phyloP scores from a whole-genome alignment of 352 stramenopile genomes.

The Pythium utonaiense region DNA sequence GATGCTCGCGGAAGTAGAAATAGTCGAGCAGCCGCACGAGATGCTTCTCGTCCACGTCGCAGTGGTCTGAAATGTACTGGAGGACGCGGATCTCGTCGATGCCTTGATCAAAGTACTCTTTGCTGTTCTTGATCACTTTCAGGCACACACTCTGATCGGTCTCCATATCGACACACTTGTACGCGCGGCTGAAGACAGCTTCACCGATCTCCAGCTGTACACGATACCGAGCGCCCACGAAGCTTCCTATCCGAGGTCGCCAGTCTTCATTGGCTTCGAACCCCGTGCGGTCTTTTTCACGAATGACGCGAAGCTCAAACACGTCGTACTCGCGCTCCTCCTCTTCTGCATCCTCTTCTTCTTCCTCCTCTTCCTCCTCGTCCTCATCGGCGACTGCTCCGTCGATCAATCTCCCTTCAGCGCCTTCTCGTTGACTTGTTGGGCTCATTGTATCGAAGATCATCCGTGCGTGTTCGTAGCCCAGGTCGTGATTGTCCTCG shows the following conservation, averaged over 20 bases:
- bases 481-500: background rate
- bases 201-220: slow-evolving; percentile 76
- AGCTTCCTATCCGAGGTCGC: slow-evolving; percentile 45
- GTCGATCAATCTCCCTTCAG: slow-evolving; percentile 26
- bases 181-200: slow-evolving; percentile 81
- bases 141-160: slow-evolving; percentile 90
- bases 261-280: slow-evolving; percentile 82
- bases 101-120: slow-evolving; percentile 99
- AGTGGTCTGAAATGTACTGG: slow-evolving; percentile 65
- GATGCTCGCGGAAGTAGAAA: slow-evolving; percentile 94
- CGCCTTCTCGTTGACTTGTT: background rate
- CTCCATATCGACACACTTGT: slow-evolving; percentile 64
- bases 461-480: slow-evolving; percentile 1
- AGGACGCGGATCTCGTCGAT: slow-evolving; percentile 80
- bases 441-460: background rate
- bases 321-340: slow-evolving; percentile 54
- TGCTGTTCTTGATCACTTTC: slow-evolving; percentile 99
- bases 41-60: slow-evolving; percentile 89
- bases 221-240: slow-evolving; percentile 59
- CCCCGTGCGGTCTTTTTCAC: slow-evolving; percentile 74
- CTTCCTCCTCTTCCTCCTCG: slow-evolving; percentile 7
- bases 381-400: slow-evolving; percentile 30
- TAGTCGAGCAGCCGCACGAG: slow-evolving; percentile 93
- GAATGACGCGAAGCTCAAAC: slow-evolving; percentile 66
- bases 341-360: slow-evolving; percentile 24